These are phyloP conservation scores for Maudiozyma barnettii DNA, from an alignment of 805 yeast genomes.

Conservation along the genomic window DNA sequence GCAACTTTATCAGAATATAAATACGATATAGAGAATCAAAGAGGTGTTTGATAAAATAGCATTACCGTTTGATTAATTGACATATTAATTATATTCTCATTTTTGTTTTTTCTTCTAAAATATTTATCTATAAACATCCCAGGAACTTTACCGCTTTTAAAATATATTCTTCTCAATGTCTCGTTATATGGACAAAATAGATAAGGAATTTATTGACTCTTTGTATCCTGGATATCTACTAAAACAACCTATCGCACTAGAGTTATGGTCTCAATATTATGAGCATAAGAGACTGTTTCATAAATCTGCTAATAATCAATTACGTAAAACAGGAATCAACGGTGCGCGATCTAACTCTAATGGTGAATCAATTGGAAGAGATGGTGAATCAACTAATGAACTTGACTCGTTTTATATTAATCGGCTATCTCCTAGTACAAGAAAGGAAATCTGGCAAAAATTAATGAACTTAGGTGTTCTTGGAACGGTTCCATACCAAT, in stretches of 20 bases:
- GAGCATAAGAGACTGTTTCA: slow-evolving; percentile 21
- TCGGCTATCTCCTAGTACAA: slow-evolving; percentile 5
- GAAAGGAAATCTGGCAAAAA: slow-evolving; percentile 28
- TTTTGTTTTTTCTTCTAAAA: no score
- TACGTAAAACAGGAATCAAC: background rate
- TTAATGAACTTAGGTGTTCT: slow-evolving; percentile 25
- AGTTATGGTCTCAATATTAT: slow-evolving; percentile 20
- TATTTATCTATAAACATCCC: background rate
- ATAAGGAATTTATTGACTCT: slow-evolving; percentile 18
- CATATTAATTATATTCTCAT: no score
- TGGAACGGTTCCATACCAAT: slow-evolving; percentile 26
- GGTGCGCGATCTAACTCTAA: background rate
- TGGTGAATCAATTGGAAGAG: background rate
- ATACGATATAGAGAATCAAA: no score
- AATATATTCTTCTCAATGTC: slow-evolving; percentile 6
- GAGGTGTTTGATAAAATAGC: no score
- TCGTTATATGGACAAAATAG: slow-evolving; percentile 20
- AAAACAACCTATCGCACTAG: slow-evolving; percentile 27
- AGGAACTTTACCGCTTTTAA: background rate
- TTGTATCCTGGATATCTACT: slow-evolving; percentile 25
- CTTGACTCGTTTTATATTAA: background rate
- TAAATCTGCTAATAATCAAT: slow-evolving; percentile 2
- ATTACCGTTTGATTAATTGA: no score
- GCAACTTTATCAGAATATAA: no score
- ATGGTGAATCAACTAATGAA: background rate